Evolutionary conservation across 805 yeast species (phyloP).

Genomic region (Myxozyma kluyveri): DNA sequence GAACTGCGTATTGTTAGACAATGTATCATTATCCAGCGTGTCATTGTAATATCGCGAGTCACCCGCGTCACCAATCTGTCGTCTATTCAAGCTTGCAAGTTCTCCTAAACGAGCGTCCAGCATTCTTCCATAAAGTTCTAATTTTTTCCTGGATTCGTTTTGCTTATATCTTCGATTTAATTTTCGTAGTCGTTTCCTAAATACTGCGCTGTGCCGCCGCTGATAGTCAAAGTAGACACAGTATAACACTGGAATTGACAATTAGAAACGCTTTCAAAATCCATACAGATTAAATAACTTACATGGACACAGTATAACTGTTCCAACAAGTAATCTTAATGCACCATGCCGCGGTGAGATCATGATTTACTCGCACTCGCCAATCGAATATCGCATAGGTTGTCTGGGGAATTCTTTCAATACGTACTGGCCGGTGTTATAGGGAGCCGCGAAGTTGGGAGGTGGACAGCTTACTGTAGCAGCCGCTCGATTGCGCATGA

Average conservation of each 20-base stretch:
- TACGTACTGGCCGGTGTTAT: too few relatives aligned
- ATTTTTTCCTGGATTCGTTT: neutral
- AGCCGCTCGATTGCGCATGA: too few relatives aligned
- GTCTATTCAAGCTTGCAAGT: too few relatives aligned
- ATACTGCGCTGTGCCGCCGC: constrained; percentile 77
- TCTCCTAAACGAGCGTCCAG: constrained; percentile 9
- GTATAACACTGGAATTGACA: constrained; percentile 45
- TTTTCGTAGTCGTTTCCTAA: constrained; percentile 41
- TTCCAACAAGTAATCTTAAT: constrained; percentile 7
- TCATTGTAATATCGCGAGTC: too few relatives aligned
- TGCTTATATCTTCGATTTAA: neutral
- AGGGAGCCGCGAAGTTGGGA: too few relatives aligned
- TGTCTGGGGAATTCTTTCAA: too few relatives aligned
- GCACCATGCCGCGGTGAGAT: constrained; percentile 6
- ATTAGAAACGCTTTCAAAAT: neutral
- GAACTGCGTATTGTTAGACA: constrained; percentile 5
- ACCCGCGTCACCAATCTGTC: too few relatives aligned
- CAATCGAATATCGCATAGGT: too few relatives aligned
- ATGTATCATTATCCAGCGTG: neutral
- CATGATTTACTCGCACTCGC: constrained; percentile 1
- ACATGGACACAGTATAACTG: constrained; percentile 17
- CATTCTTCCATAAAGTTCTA: neutral
- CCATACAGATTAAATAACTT: neutral
- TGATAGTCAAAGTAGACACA: constrained; percentile 87
- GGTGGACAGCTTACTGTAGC: too few relatives aligned